phyloP scores from a whole-genome alignment of 2,329 filamentous ascomycete genomes.

The Plectosphaerella sp. region DNA sequence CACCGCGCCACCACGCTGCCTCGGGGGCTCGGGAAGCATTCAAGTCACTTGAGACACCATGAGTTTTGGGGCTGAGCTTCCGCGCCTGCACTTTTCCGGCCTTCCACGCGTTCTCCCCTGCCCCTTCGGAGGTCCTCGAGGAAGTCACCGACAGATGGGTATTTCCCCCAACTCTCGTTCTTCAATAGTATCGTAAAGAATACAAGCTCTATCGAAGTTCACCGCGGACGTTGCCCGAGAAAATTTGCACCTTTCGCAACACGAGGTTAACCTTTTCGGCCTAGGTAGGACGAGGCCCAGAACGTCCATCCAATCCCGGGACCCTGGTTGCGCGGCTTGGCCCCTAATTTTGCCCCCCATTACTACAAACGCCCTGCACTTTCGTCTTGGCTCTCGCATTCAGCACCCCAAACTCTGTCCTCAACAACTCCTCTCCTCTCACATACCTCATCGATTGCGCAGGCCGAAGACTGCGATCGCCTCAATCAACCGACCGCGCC shows the following conservation, averaged over 20 bases:
- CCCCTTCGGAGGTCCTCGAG: background rate
- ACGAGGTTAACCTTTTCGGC: no score
- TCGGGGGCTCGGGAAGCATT: background rate
- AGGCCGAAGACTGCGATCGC: background rate
- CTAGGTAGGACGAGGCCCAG: no score
- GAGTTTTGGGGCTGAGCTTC: background rate
- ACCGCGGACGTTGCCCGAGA: no score
- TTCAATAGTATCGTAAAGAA: background rate
- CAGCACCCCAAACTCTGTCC: background rate
- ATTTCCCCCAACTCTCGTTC: background rate
- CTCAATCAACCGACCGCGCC: background rate
- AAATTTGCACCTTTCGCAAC: no score
- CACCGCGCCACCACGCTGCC: background rate
- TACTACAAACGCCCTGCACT: background rate
- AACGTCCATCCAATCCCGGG: no score
- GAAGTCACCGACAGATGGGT: background rate
- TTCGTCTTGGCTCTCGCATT: background rate
- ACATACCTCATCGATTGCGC: no score
- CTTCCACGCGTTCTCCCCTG: background rate
- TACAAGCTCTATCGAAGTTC: background rate
- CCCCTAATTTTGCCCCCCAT: constrained; percentile 1
- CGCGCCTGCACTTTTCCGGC: background rate
- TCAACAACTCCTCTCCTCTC: background rate
- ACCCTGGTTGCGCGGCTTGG: background rate
- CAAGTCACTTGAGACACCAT: background rate